Conservation (phyloP, 1,284 basidiomycete species). For the Leccinum pseudoinsigne region DNA sequence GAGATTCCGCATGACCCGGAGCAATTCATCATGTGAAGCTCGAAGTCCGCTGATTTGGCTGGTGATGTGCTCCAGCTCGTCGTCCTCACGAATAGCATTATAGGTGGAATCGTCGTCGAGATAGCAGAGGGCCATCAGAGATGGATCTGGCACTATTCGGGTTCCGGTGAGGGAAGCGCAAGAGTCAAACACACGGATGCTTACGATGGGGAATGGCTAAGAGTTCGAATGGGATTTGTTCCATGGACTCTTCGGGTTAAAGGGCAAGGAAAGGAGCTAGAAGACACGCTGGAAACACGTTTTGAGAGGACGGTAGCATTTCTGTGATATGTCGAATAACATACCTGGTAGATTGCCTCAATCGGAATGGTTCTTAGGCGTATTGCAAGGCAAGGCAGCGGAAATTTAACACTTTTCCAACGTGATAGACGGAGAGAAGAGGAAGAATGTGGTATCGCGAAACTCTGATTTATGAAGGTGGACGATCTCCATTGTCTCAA, state of each 20-base stretch:
- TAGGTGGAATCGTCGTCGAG: constrained; percentile 19
- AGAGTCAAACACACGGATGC: constrained; percentile 1
- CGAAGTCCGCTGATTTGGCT: constrained; percentile 30
- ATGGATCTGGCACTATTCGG: constrained; percentile 8
- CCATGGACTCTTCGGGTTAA: constrained; percentile 28
- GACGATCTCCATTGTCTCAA: constrained; percentile 10
- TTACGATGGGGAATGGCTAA: constrained; percentile 24
- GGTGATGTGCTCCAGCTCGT: constrained; percentile 30
- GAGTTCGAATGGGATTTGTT: constrained; percentile 23
- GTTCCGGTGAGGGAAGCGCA: constrained; percentile 7
- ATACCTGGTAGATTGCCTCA: constrained; percentile 17
- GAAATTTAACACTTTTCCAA: constrained; percentile 22
- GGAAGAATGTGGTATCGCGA: constrained; percentile 5
- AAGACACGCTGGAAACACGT: constrained; percentile 32
- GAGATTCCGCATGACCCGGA: constrained; percentile 27
- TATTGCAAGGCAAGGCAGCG: constrained; percentile 11
- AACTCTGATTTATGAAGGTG: constrained; percentile 14
- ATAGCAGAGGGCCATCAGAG: constrained; percentile 33
- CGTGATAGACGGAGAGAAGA: constrained; percentile 11
- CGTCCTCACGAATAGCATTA: constrained; percentile 9
- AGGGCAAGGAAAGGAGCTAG: constrained; percentile 23
- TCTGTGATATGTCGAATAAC: constrained; percentile 26
- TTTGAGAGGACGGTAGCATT: constrained; percentile 17
- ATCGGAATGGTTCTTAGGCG: constrained; percentile 20
- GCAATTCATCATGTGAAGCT: constrained; percentile 33